A percentile compares a stretch with the other conserved stretches of the same genome.
Evolutionary conservation across 352 stramenopile species (phyloP).

Genomic region (Globisporangium splendens): DNA sequence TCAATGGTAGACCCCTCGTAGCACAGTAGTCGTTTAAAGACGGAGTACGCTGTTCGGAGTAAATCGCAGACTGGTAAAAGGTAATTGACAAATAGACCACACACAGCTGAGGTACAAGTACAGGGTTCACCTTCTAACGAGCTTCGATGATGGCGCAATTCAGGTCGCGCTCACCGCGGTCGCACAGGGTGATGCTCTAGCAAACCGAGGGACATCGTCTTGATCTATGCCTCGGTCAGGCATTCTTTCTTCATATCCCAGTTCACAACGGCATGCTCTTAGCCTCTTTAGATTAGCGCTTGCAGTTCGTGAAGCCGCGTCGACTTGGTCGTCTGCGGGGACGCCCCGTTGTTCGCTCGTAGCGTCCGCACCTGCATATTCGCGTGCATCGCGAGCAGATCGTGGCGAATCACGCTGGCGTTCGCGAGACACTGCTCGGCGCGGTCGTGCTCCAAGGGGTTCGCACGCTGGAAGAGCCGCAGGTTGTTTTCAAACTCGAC

Average conservation of each 20-base stretch:
- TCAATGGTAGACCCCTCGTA: neutral
- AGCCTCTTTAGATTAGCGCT: neutral
- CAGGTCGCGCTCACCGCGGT: too few relatives aligned
- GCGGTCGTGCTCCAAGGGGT: constrained; percentile 4
- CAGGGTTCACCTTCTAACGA: too few relatives aligned
- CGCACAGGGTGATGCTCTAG: too few relatives aligned
- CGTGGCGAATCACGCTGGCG: constrained; percentile 11
- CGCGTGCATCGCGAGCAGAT: constrained; percentile 16
- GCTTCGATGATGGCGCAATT: too few relatives aligned
- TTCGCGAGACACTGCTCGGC: constrained; percentile 17
- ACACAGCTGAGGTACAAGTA: too few relatives aligned
- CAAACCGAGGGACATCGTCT: too few relatives aligned
- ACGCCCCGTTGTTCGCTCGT: constrained; percentile 3
- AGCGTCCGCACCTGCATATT: constrained; percentile 15
- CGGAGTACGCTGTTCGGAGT: too few relatives aligned
- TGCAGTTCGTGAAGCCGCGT: neutral
- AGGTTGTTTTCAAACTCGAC: constrained; percentile 9
- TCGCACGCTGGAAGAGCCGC: constrained; percentile 7
- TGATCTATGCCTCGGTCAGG: too few relatives aligned
- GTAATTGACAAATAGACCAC: too few relatives aligned
- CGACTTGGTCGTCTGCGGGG: neutral
- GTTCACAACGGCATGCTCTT: neutral
- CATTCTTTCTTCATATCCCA: too few relatives aligned
- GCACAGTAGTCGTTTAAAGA: too few relatives aligned
- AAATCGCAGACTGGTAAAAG: too few relatives aligned